phyloP scores from a whole-genome alignment of 2,329 filamentous ascomycete species.

The Xylariomycetidae sp. region DNA sequence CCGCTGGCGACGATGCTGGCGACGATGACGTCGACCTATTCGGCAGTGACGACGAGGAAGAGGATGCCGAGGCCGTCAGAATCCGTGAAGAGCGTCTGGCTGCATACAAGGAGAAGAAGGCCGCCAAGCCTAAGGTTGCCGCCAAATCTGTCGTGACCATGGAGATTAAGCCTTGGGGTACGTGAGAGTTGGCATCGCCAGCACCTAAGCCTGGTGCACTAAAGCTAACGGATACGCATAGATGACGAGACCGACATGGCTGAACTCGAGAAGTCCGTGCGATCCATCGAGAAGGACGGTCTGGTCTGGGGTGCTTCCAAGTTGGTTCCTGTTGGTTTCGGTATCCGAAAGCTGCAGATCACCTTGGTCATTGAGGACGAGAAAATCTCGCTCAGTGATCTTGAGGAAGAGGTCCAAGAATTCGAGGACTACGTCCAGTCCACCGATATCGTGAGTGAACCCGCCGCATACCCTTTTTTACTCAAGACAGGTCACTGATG shows the following conservation, averaged over 20 bases:
- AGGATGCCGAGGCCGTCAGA: constrained; percentile 79
- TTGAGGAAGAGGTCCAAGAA: constrained; percentile 76
- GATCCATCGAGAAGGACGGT: constrained; percentile 83
- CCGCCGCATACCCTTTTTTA: constrained; percentile 5
- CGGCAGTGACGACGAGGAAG: constrained; percentile 89
- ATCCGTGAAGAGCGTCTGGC: constrained; percentile 85
- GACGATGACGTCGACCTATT: constrained; percentile 92
- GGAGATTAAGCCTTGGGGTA: constrained; percentile 99
- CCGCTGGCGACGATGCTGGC: constrained; percentile 71
- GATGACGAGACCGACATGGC: constrained; percentile 94
- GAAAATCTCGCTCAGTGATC: constrained; percentile 82
- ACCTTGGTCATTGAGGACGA: constrained; percentile 97
- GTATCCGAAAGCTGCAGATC: constrained; percentile 99
- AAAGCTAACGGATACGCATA: too few relatives aligned
- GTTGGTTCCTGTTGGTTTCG: constrained; percentile 86
- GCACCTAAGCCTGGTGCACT: too few relatives aligned
- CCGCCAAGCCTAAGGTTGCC: constrained; percentile 79
- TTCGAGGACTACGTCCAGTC: constrained; percentile 97
- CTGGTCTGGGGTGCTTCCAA: constrained; percentile 93
- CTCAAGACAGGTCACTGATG: too few relatives aligned
- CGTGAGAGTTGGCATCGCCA: too few relatives aligned
- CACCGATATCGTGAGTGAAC: constrained; percentile 64
- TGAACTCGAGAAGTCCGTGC: constrained; percentile 74
- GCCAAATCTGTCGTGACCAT: constrained; percentile 96
- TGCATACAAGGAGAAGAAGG: constrained; percentile 97